Base-by-base conservation (phyloP, 2,329 filamentous ascomycete species). In the Aspergillus cejpii region DNA sequence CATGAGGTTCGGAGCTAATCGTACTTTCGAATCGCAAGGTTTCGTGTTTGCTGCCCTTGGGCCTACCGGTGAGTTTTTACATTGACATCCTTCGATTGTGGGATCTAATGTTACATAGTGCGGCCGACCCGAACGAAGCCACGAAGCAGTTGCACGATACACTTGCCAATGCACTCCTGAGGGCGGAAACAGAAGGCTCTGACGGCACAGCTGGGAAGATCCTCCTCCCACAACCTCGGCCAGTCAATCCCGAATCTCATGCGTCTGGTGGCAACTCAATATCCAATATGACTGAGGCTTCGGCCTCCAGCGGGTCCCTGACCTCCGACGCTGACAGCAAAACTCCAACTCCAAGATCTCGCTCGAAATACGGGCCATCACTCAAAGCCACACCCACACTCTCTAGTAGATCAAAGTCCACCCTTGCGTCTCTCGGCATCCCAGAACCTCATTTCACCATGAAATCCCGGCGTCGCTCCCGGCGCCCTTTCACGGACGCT, bases 41-140 rank as follows among this genome's bases (percentile, higher is more conserved):
- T 78, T 49, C 71, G 77, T 36, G 74, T 77, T 8, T 78, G 75
- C 53, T 75, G 74, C 47, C 76, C 76, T 34, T 65, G 73, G 61
- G 66, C 67, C 19, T 68, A 75, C 55, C 60, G 64, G 44, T 65
- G 60, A 48, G 59, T 45, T 24, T 27, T 10, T 12, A 12, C 17
- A 4, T 36, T 26, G 3, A 21, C 27, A 24, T 17, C 29, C 14
- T 20, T 37, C 21, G 12, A 15, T 17, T 36, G n/a, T 39, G 31
- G 7, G 14, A 14, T 14, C 26, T 44, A 40, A 48, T 23, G 42
- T 31, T n/a, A 50, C 50, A 40, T 33, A 58, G 57, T 34, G 55
- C 65, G 8, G 56, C 65, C 36, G 63, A 68, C 36, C 60, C 65
- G 2, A 62, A 68, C 40, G 60, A 66, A 52, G 61, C 63, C 15